These are phyloP conservation scores for Dendrobium huoshanense DNA, from an alignment of 106 monocot species.

Conservation along the genomic window DNA sequence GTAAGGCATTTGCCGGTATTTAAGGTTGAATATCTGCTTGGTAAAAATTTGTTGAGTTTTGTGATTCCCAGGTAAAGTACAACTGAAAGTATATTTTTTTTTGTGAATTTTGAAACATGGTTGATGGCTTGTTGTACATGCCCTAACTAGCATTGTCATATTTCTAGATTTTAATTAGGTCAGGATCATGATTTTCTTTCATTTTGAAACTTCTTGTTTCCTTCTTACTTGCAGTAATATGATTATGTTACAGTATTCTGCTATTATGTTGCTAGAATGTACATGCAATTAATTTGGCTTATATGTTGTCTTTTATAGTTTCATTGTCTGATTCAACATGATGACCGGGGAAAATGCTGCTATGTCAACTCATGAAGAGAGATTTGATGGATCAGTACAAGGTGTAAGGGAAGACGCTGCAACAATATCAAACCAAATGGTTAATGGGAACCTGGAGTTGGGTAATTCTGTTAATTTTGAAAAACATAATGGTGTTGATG, in stretches of 20 bases:
- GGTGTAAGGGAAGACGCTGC: slow-evolving; percentile 1
- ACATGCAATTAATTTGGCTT: neutral
- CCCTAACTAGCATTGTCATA: neutral
- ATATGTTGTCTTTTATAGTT: neutral
- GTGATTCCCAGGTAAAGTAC: neutral
- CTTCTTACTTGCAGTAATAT: neutral
- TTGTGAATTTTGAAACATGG: neutral
- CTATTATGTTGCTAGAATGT: neutral
- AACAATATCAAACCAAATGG: slow-evolving; percentile 12
- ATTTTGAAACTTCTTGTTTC: neutral
- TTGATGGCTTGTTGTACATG: neutral
- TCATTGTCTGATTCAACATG: neutral
- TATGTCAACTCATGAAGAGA: slow-evolving; percentile 17
- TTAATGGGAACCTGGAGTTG: slow-evolving; percentile 7
- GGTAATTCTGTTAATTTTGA: slow-evolving; percentile 12
- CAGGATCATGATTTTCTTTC: neutral
- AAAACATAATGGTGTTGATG: slow-evolving; percentile 18
- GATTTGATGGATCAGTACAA: slow-evolving; percentile 6
- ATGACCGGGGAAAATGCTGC: slow-evolving; percentile 1
- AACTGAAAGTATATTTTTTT: neutral
- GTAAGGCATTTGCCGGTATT: neutral
- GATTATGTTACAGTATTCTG: neutral
- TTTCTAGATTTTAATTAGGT: neutral
- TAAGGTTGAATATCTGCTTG: neutral
- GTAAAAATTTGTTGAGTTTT: neutral